Conservation (phyloP, 2,329 filamentous ascomycete genomes). For the Tolypocladium endophyticum region DNA sequence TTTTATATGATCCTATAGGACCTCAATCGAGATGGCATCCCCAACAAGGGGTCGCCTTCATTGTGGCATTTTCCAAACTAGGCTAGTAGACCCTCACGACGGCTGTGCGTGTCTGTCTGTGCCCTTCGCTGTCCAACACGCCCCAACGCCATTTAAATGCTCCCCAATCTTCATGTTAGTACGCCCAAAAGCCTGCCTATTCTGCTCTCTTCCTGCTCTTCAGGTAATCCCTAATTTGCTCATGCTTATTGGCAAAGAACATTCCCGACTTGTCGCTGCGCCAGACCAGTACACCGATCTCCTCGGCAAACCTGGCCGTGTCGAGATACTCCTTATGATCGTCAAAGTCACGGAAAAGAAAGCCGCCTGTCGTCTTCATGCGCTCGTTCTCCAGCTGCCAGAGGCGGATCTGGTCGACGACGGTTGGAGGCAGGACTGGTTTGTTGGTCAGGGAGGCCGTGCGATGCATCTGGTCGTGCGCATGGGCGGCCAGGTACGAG, state of each 20-base stretch:
- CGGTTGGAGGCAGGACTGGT: slow-evolving; percentile 82
- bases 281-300: slow-evolving; percentile 85
- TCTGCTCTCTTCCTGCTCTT: slow-evolving; percentile 49
- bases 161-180: neutral
- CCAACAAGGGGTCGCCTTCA: neutral
- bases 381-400: slow-evolving; percentile 98
- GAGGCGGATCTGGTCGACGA: slow-evolving; percentile 91
- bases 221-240: slow-evolving; percentile 77
- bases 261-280: slow-evolving; percentile 66
- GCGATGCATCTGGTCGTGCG: slow-evolving; percentile 86
- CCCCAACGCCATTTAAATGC: slow-evolving; percentile 5
- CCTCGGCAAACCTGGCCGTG: slow-evolving; percentile 69
- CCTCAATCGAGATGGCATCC: neutral
- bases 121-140: neutral
- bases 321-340: slow-evolving; percentile 59
- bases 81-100: neutral
- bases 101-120: neutral
- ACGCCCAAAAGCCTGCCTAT: slow-evolving; percentile 8
- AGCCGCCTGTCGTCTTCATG: slow-evolving; percentile 75
- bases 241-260: slow-evolving; percentile 88
- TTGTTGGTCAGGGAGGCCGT: slow-evolving; percentile 44
- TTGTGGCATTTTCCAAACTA: neutral
- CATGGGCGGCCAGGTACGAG: slow-evolving; percentile 81
- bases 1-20: neutral
- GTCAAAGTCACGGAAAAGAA: slow-evolving; percentile 82